phyloP scores from a whole-genome alignment of 345 rosid species.

The Citrus medica region DNA sequence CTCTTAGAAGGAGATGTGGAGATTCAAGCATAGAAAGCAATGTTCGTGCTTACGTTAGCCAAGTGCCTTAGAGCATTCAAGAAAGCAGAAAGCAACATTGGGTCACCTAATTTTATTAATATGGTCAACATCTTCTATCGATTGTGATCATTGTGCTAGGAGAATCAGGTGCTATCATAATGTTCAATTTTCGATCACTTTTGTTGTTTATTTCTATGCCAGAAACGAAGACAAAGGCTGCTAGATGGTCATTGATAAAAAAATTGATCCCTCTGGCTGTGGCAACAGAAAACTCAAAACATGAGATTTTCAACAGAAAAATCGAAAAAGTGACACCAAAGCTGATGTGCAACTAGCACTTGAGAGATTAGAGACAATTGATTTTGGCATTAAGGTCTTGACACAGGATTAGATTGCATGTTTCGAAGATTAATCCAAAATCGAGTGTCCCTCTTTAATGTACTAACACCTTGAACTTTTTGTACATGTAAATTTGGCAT shows the following conservation, averaged over 20 bases:
- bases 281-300: neutral
- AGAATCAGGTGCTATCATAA: neutral
- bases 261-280: slow-evolving; percentile 27
- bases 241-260: slow-evolving; percentile 42
- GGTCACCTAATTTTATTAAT: slow-evolving; percentile 3
- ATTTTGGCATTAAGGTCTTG: slow-evolving; percentile 23
- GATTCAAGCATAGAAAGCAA: slow-evolving; percentile 31
- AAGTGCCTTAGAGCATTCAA: slow-evolving; percentile 40
- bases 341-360: slow-evolving; percentile 14
- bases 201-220: slow-evolving; percentile 41
- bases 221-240: slow-evolving; percentile 5
- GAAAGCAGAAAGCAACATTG: slow-evolving; percentile 26
- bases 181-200: slow-evolving; percentile 38
- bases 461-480: slow-evolving; percentile 15
- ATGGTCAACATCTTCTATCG: slow-evolving; percentile 1
- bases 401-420: slow-evolving; percentile 28
- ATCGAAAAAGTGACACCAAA: slow-evolving; percentile 8
- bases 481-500: neutral
- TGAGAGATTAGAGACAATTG: slow-evolving; percentile 34
- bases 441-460: slow-evolving; percentile 37
- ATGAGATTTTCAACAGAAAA: slow-evolving; percentile 24
- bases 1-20: slow-evolving; percentile 37
- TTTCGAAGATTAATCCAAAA: slow-evolving; percentile 37
- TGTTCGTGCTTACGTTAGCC: slow-evolving; percentile 37
- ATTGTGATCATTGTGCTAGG: slow-evolving; percentile 14